Evolutionary conservation across 495 filamentous ascomycete genomes (phyloP).

Genomic region (Penicillium parvum): DNA sequence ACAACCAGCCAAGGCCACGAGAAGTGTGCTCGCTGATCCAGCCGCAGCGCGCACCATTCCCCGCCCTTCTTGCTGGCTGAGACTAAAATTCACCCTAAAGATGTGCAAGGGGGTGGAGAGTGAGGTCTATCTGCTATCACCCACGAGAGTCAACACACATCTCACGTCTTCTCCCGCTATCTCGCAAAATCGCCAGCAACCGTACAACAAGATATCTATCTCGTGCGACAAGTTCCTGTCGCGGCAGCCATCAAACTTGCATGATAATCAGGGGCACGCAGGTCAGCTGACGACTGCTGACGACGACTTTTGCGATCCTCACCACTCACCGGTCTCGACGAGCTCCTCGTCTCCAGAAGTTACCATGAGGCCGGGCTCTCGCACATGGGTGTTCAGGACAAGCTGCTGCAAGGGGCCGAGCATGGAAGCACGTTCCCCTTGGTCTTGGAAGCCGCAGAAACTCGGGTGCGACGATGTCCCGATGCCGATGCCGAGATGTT

Average conservation of each 20-base stretch:
- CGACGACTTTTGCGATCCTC: conserved; percentile 2
- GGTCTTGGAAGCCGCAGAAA: background rate
- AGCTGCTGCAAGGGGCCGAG: conserved; percentile 10
- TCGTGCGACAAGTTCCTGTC: background rate
- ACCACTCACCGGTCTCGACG: conserved; percentile 4
- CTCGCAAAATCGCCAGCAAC: background rate
- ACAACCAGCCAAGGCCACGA: too few species aligned
- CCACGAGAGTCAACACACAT: background rate
- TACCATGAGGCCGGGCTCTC: conserved; percentile 3
- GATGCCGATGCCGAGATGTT: background rate
- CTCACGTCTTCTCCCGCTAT: background rate
- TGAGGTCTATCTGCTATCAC: too few species aligned
- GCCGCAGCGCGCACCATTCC: background rate
- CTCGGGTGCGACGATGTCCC: background rate
- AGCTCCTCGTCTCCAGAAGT: background rate
- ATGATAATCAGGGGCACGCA: conserved; percentile 12
- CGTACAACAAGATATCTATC: background rate
- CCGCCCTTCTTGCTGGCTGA: background rate
- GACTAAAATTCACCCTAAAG: too few species aligned
- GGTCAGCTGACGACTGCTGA: conserved; percentile 16
- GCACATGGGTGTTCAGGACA: background rate
- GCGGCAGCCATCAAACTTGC: background rate
- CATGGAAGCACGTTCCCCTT: background rate
- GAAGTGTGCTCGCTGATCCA: background rate
- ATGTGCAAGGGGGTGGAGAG: too few species aligned